Evolutionary conservation across 768 basidiomycete species (phyloP).

Genomic region (Calocera viscosa): DNA sequence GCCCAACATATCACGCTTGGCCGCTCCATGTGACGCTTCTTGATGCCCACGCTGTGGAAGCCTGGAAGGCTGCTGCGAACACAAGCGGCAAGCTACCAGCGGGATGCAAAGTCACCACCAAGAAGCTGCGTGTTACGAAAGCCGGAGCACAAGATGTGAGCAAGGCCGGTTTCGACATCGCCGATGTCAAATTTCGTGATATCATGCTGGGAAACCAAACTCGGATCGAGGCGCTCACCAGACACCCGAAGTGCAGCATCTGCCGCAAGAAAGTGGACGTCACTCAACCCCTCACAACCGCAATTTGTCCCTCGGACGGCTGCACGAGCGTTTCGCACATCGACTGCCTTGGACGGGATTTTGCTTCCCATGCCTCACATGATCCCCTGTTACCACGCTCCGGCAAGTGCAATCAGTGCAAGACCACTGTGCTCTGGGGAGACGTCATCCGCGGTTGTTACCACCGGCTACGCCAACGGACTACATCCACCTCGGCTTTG

Average conservation of each 20-base stretch:
- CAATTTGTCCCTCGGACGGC: neutral
- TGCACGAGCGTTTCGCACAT: neutral
- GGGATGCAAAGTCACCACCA: neutral
- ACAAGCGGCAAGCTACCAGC: neutral
- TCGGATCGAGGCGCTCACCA: neutral
- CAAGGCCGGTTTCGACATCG: neutral
- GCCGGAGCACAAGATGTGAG: neutral
- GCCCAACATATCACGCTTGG: conserved; percentile 56
- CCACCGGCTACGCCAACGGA: neutral
- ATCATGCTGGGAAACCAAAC: neutral
- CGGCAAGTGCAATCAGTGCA: neutral
- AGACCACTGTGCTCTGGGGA: neutral
- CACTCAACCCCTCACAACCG: neutral
- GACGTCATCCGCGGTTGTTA: neutral
- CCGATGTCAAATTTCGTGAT: neutral
- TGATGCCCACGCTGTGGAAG: conserved; percentile 44
- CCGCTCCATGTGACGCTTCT: conserved; percentile 67
- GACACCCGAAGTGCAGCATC: neutral
- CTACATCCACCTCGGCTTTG: neutral
- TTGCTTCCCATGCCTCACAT: neutral
- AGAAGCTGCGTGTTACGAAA: neutral
- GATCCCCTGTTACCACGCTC: neutral
- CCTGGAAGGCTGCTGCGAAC: conserved; percentile 32
- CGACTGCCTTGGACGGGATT: neutral
- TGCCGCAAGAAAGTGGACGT: neutral